These are phyloP conservation scores for Ustilago curta DNA, from an alignment of 1,284 basidiomycete species.

Conservation along the genomic window DNA sequence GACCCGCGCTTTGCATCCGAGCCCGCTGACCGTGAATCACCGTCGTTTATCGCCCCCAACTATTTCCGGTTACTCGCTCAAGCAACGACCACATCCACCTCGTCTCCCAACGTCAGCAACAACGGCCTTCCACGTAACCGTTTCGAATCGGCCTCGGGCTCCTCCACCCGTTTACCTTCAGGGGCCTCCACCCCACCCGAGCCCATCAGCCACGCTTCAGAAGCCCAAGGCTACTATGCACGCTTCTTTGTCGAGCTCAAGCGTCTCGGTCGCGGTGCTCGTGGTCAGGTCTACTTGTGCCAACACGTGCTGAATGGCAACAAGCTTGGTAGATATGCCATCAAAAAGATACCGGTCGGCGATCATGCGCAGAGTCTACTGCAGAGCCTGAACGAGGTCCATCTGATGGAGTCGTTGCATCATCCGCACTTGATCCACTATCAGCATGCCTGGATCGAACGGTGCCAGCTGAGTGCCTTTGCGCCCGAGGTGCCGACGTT, in stretches of 20 bases:
- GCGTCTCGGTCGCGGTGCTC: conserved; percentile 89
- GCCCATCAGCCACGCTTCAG: conserved; percentile 34
- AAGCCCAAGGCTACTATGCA: conserved; percentile 72
- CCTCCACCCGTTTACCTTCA: conserved; percentile 20
- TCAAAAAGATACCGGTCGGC: conserved; percentile 95
- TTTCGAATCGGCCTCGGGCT: conserved; percentile 28
- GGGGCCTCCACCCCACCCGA: conserved; percentile 24
- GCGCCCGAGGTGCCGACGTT: conserved; percentile 63
- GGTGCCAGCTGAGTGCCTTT: conserved; percentile 52
- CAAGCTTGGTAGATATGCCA: conserved; percentile 78
- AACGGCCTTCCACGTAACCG: conserved; percentile 17
- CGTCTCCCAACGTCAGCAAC: conserved; percentile 1
- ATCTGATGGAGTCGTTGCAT: conserved; percentile 83
- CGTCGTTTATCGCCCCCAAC: conserved; percentile 50
- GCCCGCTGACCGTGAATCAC: conserved; percentile 17
- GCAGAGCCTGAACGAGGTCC: conserved; percentile 73
- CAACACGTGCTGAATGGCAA: conserved; percentile 85
- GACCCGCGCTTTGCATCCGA: conserved; percentile 7
- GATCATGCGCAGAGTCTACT: conserved; percentile 70
- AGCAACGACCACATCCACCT: conserved; percentile 18
- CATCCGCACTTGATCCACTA: conserved; percentile 94
- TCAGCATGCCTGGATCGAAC: conserved; percentile 93
- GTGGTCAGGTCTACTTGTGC: conserved; percentile 87
- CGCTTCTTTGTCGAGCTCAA: conserved; percentile 89
- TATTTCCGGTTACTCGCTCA: conserved; percentile 61